A percentile compares a stretch with the other conserved stretches of the same genome.
Conservation (phyloP, 495 filamentous ascomycete genomes). For the Saxispiralis lemnorum region DNA sequence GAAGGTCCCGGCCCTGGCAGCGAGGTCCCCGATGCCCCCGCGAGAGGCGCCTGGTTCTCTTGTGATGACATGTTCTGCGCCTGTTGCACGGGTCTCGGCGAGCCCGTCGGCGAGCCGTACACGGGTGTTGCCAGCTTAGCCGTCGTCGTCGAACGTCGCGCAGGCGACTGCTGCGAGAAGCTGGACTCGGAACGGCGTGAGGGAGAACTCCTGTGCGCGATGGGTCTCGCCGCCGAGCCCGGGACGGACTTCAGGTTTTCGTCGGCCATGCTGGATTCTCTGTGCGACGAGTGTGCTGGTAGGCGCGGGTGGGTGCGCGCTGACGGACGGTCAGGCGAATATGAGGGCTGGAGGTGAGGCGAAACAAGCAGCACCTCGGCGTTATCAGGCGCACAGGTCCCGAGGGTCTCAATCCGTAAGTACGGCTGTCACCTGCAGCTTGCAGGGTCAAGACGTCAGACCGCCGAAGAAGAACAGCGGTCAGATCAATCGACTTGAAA, state of each 20-base stretch:
- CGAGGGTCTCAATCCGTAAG: no score
- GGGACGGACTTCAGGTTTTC: neutral
- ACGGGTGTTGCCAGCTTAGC: constrained; percentile 21
- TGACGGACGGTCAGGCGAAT: no score
- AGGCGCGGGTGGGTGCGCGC: no score
- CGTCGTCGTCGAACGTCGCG: constrained; percentile 15
- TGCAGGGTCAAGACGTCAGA: no score
- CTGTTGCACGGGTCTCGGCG: constrained; percentile 6
- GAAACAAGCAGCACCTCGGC: no score
- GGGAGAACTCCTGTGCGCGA: neutral
- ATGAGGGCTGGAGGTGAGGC: no score
- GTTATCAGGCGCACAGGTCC: no score
- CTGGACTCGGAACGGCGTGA: constrained; percentile 3
- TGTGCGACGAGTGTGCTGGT: no score
- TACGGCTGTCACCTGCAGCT: no score
- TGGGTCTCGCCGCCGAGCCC: neutral
- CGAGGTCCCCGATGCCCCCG: constrained; percentile 17
- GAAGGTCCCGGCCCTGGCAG: constrained; percentile 24
- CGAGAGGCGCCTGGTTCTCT: constrained; percentile 19
- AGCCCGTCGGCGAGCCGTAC: constrained; percentile 1
- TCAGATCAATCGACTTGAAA: no score
- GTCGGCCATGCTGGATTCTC: neutral
- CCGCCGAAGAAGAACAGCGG: no score
- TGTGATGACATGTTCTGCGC: constrained; percentile 11
- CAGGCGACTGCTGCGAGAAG: constrained; percentile 4